Evolutionary conservation across 371 early-diverging fungal genomes (phyloP).

Genomic region (Zancudomyces culisetae): DNA sequence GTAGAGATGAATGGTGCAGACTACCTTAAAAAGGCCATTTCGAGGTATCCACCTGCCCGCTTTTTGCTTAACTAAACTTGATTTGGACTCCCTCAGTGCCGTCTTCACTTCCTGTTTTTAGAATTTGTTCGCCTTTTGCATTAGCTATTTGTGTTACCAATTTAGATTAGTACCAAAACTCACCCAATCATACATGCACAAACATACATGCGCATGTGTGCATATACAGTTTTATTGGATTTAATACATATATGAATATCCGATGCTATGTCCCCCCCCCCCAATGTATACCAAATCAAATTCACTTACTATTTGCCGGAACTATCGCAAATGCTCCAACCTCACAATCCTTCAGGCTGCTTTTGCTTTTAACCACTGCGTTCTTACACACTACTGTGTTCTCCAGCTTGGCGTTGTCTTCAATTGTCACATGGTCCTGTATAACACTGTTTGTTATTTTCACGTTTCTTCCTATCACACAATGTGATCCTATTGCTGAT

Average conservation of each 20-base stretch:
- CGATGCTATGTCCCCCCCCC: no score
- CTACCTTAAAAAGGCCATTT: slow-evolving; percentile 20
- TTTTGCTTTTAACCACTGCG: slow-evolving; percentile 54
- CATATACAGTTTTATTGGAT: no score
- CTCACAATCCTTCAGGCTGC: slow-evolving; percentile 73
- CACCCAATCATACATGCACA: no score
- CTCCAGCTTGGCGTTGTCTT: slow-evolving; percentile 66
- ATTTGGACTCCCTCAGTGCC: background rate
- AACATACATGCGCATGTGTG: background rate
- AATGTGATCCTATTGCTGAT: slow-evolving; percentile 78
- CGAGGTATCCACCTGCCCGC: background rate
- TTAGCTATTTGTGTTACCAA: no score
- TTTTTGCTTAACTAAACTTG: background rate
- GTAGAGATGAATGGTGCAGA: slow-evolving; percentile 47
- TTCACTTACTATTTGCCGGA: slow-evolving; percentile 7
- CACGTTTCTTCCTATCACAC: slow-evolving; percentile 81
- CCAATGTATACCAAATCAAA: no score
- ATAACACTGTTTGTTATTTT: slow-evolving; percentile 83
- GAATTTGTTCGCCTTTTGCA: background rate
- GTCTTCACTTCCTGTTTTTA: background rate
- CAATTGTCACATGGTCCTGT: slow-evolving; percentile 66
- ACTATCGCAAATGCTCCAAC: slow-evolving; percentile 33
- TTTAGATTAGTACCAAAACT: no score
- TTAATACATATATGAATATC: no score
- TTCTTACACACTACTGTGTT: slow-evolving; percentile 68